Base-by-base conservation (phyloP, 2,329 filamentous ascomycete genomes). In the Cadophora sp. region DNA sequence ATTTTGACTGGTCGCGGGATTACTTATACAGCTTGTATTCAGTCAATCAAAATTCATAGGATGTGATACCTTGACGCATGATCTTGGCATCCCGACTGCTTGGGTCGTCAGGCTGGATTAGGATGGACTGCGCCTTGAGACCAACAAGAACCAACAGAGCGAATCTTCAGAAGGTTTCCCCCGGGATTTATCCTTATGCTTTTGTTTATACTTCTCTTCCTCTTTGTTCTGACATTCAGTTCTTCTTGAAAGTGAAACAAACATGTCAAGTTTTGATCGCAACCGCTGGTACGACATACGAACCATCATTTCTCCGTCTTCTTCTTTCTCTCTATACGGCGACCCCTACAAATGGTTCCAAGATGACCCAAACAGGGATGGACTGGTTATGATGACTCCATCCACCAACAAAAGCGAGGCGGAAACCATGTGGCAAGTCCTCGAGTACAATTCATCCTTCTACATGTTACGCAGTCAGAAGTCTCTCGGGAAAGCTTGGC, bases 1-100 rank as follows among this genome's bases (percentile, higher is more conserved):
- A 62, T 19, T 62, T 66, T 24, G 64, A 66, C 58, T 22, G 24
- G 9, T 29, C 22, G 11, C 29, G 19, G 2, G 64, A 66, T 34
- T 48, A 31, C 7, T 24, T 60, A 16, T 56, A 66, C 19, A 19
- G 16, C 40, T 43, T 19, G 1, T 19, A 16, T 19, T 4, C 40
- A 16, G 12, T 43, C 6, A 50, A 24, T 9, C 19, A 24, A 7
- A n/a, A 22, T 31, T 22, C 1, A 56, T 56, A 22, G 19, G 16
- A 3, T 34, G 53, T 34, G 16, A 29, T n/a, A 7, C 19, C 53
- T 56, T 4, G 27, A 34, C 8, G 29, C 19, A 34, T 34, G 29
- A 34, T n/a, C 27, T 56, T 56, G 53, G 53, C 27, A 27, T 22
- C 27, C 53, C 53, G 53, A 34, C 7, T 29, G 53, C 22, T 34